Percentiles rank a stretch among this genome's conserved stretches.
Conservation (phyloP, 306 rosid species). For the Fragaria nilgerrensis region DNA sequence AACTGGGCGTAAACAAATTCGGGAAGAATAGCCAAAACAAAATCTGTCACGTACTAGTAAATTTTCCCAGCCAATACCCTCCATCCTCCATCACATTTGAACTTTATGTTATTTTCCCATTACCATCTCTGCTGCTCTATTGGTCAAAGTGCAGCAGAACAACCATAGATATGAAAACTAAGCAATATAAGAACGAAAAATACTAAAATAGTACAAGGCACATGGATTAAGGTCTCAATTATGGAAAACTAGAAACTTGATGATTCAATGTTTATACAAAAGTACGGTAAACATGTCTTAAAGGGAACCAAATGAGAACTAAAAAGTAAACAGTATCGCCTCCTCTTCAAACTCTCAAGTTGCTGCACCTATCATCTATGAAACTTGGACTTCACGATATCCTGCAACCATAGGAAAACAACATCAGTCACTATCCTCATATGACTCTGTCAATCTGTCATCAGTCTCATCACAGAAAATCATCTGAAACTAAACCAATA, state of each 20-base stretch:
- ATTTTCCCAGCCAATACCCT: not conserved
- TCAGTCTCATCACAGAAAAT: not conserved
- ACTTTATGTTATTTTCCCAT: not conserved
- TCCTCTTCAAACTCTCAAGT: not conserved
- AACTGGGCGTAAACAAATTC: not conserved
- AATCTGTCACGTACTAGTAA: too few species aligned
- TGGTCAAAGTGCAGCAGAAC: not conserved
- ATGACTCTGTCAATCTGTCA: not conserved
- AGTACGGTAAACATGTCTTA: not conserved
- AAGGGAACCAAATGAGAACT: not conserved
- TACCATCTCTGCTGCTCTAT: not conserved
- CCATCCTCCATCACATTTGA: not conserved
- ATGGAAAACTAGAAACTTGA: not conserved
- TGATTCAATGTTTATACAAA: not conserved
- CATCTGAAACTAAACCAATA: not conserved
- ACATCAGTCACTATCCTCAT: not conserved
- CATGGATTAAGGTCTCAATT: not conserved
- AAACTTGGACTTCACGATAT: not conserved
- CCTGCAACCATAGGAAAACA: not conserved
- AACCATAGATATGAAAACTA: not conserved
- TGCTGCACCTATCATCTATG: not conserved
- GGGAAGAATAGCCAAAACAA: too few species aligned
- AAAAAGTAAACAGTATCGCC: not conserved
- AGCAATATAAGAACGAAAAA: not conserved
- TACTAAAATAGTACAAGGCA: not conserved